phyloP scores from a whole-genome alignment of 202 grass and related monocot species.

The Dendrocalamus latiflorus region DNA sequence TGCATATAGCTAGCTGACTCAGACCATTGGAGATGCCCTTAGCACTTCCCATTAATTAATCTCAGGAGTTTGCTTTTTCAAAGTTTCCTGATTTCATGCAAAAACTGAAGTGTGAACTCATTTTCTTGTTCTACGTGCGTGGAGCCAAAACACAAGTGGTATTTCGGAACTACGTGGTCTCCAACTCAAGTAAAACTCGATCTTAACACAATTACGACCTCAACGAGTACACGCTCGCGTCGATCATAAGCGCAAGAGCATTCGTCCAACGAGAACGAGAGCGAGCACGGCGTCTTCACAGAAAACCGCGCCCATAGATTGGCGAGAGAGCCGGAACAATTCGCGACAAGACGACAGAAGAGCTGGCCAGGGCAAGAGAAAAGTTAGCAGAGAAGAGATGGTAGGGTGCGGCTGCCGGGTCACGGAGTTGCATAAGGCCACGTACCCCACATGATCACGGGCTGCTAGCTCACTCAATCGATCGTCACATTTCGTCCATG shows the following conservation, averaged over 20 bases:
- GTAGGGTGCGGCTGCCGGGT: not conserved
- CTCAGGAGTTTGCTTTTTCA: not conserved
- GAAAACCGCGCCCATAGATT: not conserved
- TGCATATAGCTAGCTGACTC: too few species aligned
- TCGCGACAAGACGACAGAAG: not conserved
- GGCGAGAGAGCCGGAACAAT: not conserved
- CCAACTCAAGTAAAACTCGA: too few species aligned
- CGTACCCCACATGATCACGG: not conserved
- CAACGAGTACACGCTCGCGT: too few species aligned
- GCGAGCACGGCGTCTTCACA: not conserved
- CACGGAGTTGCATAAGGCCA: constrained; percentile 29
- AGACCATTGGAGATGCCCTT: too few species aligned
- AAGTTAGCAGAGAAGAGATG: not conserved
- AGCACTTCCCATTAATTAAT: not conserved
- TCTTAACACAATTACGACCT: too few species aligned
- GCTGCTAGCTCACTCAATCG: too few species aligned
- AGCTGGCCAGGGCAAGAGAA: not conserved
- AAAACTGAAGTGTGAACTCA: not conserved
- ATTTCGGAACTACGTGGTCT: too few species aligned
- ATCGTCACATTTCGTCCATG: too few species aligned
- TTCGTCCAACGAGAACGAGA: too few species aligned
- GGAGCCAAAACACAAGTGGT: too few species aligned
- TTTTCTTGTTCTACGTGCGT: not conserved
- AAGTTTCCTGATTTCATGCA: not conserved
- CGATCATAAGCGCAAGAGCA: too few species aligned